These are phyloP conservation scores for Hypoxylon lienhwacheense DNA, from an alignment of 495 filamentous ascomycete genomes.

Conservation along the genomic window DNA sequence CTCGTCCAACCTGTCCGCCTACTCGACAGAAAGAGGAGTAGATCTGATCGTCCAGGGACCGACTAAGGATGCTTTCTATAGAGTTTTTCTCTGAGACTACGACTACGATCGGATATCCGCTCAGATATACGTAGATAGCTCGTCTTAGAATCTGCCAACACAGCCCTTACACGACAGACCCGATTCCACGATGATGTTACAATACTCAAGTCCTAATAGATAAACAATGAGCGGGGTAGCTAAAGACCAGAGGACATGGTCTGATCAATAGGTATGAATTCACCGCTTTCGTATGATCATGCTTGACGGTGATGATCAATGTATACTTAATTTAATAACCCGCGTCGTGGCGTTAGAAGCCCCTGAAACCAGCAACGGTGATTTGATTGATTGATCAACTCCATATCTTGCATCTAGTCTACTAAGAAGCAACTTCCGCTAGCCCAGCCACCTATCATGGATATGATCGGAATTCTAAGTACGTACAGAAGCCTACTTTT, in stretches of 20 bases:
- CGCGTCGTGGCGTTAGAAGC: background rate
- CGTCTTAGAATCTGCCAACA: conserved; percentile 6
- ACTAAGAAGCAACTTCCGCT: background rate
- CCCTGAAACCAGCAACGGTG: background rate
- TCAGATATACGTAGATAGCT: background rate
- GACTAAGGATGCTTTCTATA: no score
- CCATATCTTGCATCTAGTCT: background rate
- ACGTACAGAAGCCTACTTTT: background rate
- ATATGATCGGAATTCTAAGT: background rate
- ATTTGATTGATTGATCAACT: background rate
- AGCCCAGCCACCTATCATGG: background rate
- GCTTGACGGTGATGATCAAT: background rate
- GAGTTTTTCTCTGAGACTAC: no score
- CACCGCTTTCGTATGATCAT: conserved; percentile 1
- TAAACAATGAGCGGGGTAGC: conserved; percentile 5
- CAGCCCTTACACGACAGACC: conserved; percentile 15
- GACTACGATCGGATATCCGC: background rate
- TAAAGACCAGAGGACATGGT: no score
- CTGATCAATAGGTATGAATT: conserved; percentile 2
- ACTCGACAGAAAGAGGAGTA: no score
- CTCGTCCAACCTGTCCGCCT: no score
- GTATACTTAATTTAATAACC: background rate
- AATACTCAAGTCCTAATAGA: background rate
- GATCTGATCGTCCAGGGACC: no score
- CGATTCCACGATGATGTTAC: background rate